Evolutionary conservation across 2,329 filamentous ascomycete species (phyloP).

Genomic region (Aspergillus neotritici): DNA sequence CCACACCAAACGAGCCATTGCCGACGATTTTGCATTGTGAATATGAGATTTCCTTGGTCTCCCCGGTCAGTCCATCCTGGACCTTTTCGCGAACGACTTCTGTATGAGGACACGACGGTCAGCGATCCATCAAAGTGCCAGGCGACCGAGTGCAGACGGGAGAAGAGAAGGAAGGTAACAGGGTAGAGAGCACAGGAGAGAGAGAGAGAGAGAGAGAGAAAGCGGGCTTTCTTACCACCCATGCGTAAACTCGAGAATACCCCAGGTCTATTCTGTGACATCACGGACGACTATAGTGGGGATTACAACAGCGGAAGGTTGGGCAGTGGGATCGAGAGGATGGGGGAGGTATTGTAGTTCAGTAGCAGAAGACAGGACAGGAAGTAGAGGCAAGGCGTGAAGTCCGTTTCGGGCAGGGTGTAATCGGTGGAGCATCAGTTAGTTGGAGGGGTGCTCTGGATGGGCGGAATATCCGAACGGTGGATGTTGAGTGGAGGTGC

Average conservation of each 20-base stretch:
- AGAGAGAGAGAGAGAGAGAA: no score
- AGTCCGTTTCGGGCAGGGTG: conserved; percentile 52
- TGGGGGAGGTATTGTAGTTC: conserved; percentile 38
- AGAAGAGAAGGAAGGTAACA: conserved; percentile 1
- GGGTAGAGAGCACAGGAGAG: conserved; percentile 22
- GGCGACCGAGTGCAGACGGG: no score
- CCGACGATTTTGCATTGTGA: conserved; percentile 99
- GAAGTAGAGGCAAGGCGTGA: conserved; percentile 35
- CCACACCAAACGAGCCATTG: conserved; percentile 96
- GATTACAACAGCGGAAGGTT: conserved; percentile 13
- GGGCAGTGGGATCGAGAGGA: conserved; percentile 36
- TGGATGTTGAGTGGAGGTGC: conserved; percentile 27
- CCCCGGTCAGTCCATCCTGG: conserved; percentile 93
- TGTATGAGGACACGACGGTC: conserved; percentile 36
- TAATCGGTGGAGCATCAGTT: conserved; percentile 28
- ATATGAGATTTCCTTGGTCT: conserved; percentile 94
- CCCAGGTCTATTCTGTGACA: conserved; percentile 89
- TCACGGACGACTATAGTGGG: conserved; percentile 41
- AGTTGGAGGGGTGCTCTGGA: conserved; percentile 26
- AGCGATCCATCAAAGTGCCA: conserved; percentile 10
- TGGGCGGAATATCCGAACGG: conserved; percentile 32
- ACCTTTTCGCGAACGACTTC: conserved; percentile 99
- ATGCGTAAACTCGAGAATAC: conserved; percentile 86
- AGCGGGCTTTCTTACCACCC: conserved; percentile 69
- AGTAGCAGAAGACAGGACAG: conserved; percentile 42